Base-by-base conservation (phyloP, 345 rosid genomes). In the Syzygium aqueum region DNA sequence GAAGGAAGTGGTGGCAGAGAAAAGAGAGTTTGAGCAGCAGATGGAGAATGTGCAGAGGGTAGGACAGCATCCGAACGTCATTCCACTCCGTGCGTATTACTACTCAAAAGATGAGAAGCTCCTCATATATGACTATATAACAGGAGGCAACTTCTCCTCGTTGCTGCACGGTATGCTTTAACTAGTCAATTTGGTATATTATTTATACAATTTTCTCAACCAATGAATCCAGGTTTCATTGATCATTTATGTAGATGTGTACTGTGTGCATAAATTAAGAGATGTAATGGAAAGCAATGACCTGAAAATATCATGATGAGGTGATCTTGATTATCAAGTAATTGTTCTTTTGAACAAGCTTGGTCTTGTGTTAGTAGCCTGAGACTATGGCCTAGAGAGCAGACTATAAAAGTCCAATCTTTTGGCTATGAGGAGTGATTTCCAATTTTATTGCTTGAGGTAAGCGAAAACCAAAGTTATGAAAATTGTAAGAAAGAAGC, bases 21-120 rank as follows among this genome's bases (percentile, higher is more conserved):
- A 94, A 91, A 92, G 93, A 87, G 99, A 97, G 88, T 97, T 97
- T 59, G 99, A 97, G 89, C 99, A 94, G 87, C 99, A 97, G 88
- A 95, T 97, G 98, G 98, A 96, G 89, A 90, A 53, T 40, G 94
- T 95, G 50, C 98, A 96, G 52, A 94, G 94, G 92, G 85, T 96
- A 51, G 89, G 95, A 86, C 97, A 90, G 85, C 98, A 97, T 80
- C 93, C 86, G 67, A 95, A 97, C 87, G 93, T 97, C 25, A 90
- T 94, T 86, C 95, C 99, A 77, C 97, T 95, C 85, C 98, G 98
- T 40, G 99, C 99, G 56, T 97, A 95, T 89, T 97, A 97, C 93
- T 96, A 90, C 89, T 95, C 98, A 7, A 97, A 96, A 93, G 99
- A 97, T 53, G 99, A 95, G 95, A 97, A 96, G 89, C 93, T 97